phyloP scores from a whole-genome alignment of 2,329 filamentous ascomycete species.

The Paecilomyces niveus region DNA sequence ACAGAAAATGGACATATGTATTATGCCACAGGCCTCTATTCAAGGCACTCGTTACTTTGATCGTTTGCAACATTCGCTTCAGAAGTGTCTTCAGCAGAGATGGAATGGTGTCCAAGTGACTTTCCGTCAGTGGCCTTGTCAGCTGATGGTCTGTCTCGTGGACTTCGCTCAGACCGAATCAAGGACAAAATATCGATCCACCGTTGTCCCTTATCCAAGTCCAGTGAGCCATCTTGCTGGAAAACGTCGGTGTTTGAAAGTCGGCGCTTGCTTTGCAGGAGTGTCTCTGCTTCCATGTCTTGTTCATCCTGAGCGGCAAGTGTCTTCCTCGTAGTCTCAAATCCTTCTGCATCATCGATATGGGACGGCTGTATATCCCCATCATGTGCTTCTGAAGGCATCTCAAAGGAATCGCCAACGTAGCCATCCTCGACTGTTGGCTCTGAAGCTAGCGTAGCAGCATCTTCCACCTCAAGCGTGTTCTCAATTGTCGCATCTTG shows the following conservation, averaged over 20 bases:
- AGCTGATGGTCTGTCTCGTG: background rate
- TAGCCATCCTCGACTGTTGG: background rate
- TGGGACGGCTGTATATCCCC: background rate
- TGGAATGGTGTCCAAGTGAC: background rate
- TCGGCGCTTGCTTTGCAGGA: constrained; percentile 10
- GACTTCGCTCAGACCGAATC: background rate
- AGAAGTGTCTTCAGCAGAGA: background rate
- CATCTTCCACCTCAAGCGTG: background rate
- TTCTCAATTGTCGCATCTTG: background rate
- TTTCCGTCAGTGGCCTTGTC: background rate
- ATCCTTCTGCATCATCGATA: background rate
- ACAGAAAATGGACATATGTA: background rate
- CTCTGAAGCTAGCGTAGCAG: background rate
- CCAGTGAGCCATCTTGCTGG: constrained; percentile 13
- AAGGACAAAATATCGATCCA: constrained; percentile 1
- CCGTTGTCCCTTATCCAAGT: constrained; percentile 6
- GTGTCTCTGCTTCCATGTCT: constrained; percentile 19
- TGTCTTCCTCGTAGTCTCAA: constrained; percentile 4
- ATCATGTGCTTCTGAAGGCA: background rate
- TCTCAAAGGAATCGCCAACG: background rate
- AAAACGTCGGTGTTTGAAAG: constrained; percentile 4
- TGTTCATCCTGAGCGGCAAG: constrained; percentile 17
- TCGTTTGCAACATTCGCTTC: background rate
- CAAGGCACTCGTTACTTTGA: background rate
- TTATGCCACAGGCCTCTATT: background rate